Evolutionary conservation across 148 eudicot genomes (phyloP), one percentile per base, ranked within the genome.

Genomic region (Fagopyrum tataricum): DNA sequence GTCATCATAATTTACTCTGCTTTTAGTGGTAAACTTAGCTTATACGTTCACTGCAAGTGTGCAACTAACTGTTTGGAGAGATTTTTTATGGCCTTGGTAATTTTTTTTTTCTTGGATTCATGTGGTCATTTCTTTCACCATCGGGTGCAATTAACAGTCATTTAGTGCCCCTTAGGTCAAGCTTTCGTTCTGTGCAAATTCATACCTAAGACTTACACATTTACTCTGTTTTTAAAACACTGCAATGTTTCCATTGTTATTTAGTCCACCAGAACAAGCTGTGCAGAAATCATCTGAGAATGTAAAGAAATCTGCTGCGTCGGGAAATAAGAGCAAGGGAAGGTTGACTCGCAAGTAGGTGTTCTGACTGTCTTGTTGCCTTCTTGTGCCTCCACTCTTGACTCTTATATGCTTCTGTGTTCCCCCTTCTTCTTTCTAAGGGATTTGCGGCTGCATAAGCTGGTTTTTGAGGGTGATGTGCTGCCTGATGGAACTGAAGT

Each of bases 401-500:
- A 44, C 13, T 23, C 43, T 37, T 44, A 3, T 64, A 13, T 71
- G 15, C 14, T 31, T 64, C 18, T 62, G 21, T 21, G 15, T 44
- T 62, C 18, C 77, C 77, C 37, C 71, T 44, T 73, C 44, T 26
- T 77, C 47, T 72, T 76, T 21, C 78, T 12, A 73, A 94, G 98
- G 82, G 96, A 95, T 82, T 59, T 85, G 83, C 80, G 89, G 76
- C 67, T 88, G 88, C 99, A 95, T 74, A 92, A 77, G 75, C 78
- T 85, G 75, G 96, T 89, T 8, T 86, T 95, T 73, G 78, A 87
- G 87, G 85, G 79, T 56, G 89, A 84, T 79, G 78, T 81, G 75
- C 82, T 95, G 51, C 89, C 89, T 72, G 99, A 95, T 74, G 94
- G 92, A 72, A 84, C 97, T 37, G 89, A 80, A 74, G 74, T 95